A percentile compares a stretch with the other conserved stretches of the same genome.
Evolutionary conservation across 257 asterid genomes (phyloP).

Genomic region (Solanum bulbocastanum): DNA sequence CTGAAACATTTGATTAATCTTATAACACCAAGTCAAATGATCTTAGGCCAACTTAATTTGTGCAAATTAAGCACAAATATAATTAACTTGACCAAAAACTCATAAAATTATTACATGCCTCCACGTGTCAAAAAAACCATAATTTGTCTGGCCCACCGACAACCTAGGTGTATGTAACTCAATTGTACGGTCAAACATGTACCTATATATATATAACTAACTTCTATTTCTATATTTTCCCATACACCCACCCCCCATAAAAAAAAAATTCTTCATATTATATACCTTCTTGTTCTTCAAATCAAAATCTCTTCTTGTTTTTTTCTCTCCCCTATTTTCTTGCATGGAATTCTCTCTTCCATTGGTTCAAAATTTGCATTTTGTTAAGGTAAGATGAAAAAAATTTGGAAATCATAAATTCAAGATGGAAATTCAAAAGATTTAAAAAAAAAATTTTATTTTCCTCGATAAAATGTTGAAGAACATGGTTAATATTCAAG

Average conservation of each 20-base stretch:
- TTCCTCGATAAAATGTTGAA: slow-evolving; percentile 25
- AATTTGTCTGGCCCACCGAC: slow-evolving; percentile 32
- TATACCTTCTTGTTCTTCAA: background rate
- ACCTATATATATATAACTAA: slow-evolving; percentile 6
- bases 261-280: background rate
- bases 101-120: background rate
- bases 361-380: slow-evolving; percentile 17
- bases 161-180: slow-evolving; percentile 58
- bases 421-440: background rate
- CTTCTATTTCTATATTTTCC: background rate
- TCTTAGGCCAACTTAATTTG: background rate
- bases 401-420: background rate
- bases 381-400: slow-evolving; percentile 1
- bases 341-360: slow-evolving; percentile 21
- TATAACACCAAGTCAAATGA: background rate
- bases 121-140: slow-evolving; percentile 7
- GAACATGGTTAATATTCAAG: slow-evolving; percentile 40
- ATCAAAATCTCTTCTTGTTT: background rate
- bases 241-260: background rate
- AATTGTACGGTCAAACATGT: slow-evolving; percentile 19
- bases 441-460: background rate
- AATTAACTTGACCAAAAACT: background rate
- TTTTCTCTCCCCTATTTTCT: background rate
- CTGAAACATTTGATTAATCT: background rate
- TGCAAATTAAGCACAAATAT: background rate